A percentile compares a stretch with the other conserved stretches of the same genome.
Conservation (phyloP, 1,284 basidiomycete species). For the Tremellales sp. region DNA sequence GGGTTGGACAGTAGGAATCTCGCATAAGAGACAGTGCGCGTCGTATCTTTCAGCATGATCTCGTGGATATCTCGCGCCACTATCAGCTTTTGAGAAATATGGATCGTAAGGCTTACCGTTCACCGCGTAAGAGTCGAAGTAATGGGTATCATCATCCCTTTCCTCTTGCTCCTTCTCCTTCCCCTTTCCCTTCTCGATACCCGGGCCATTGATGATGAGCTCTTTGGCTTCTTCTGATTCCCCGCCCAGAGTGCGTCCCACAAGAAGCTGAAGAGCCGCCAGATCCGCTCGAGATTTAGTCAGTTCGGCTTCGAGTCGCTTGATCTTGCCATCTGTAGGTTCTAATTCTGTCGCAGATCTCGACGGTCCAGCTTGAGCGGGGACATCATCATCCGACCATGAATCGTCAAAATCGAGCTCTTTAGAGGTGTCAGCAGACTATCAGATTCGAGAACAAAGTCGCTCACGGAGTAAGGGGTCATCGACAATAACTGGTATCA, state of each 20-base stretch:
- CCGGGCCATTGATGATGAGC: slow-evolving; percentile 47
- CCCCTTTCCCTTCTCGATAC: slow-evolving; percentile 30
- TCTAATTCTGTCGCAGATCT: slow-evolving; percentile 44
- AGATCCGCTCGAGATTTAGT: slow-evolving; percentile 31
- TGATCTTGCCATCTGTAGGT: slow-evolving; percentile 28
- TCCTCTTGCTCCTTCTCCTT: slow-evolving; percentile 39
- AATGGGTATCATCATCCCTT: slow-evolving; percentile 84
- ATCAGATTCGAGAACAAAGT: neutral
- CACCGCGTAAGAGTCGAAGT: slow-evolving; percentile 89
- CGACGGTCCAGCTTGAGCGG: slow-evolving; percentile 20
- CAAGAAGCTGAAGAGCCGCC: slow-evolving; percentile 27
- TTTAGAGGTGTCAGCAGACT: slow-evolving; percentile 26
- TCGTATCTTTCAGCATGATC: slow-evolving; percentile 70
- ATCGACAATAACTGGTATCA: slow-evolving; percentile 72
- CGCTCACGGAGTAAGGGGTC: slow-evolving; percentile 81
- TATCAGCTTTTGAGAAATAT: slow-evolving; percentile 56
- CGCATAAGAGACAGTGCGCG: slow-evolving; percentile 89
- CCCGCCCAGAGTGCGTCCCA: slow-evolving; percentile 29
- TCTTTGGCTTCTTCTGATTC: slow-evolving; percentile 15
- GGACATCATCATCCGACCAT: slow-evolving; percentile 62
- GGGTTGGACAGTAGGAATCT: slow-evolving; percentile 87
- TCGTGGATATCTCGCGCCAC: slow-evolving; percentile 52
- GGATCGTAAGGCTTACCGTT: slow-evolving; percentile 60
- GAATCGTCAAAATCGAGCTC: slow-evolving; percentile 60
- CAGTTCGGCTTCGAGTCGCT: slow-evolving; percentile 44